Percentiles rank a stretch among this genome's conserved stretches.
Evolutionary conservation across 2,329 filamentous ascomycete species (phyloP).

Genomic region (Thelonectria blattea): DNA sequence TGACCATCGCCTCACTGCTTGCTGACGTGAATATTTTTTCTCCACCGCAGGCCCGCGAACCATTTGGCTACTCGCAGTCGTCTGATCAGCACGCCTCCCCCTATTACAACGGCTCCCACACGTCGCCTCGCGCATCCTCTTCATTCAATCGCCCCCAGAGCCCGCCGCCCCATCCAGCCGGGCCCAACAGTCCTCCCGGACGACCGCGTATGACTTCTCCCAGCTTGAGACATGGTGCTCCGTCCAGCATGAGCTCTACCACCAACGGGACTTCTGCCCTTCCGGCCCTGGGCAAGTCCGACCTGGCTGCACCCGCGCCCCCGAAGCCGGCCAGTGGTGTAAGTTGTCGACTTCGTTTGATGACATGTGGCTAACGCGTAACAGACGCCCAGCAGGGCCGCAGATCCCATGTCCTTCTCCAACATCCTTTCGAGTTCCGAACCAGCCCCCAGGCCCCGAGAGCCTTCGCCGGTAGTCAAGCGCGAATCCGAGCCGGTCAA

Average conservation of each 20-base stretch:
- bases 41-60: constrained; percentile 53
- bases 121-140: constrained; percentile 53
- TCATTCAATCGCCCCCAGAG: constrained; percentile 54
- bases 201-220: constrained; percentile 56
- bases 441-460: constrained; percentile 62
- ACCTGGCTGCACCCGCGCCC: constrained; percentile 49
- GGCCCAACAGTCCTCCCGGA: constrained; percentile 52
- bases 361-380: constrained; percentile 23
- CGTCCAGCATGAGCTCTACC: constrained; percentile 45
- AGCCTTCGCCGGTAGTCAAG: constrained; percentile 46
- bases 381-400: constrained; percentile 74
- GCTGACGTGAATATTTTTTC: constrained; percentile 39
- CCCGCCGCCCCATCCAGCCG: constrained; percentile 54
- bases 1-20: constrained; percentile 25
- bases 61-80: constrained; percentile 54
- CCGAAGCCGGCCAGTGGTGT: constrained; percentile 49
- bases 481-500: neutral
- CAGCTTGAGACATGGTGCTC: constrained; percentile 51
- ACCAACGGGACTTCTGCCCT: constrained; percentile 50
- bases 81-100: constrained; percentile 50
- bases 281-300: constrained; percentile 46
- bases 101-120: constrained; percentile 58
- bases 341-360: constrained; percentile 32
- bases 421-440: constrained; percentile 88
- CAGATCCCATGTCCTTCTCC: constrained; percentile 93